A percentile compares a stretch with the other conserved stretches of the same genome.
phyloP scores from a whole-genome alignment of 768 basidiomycete species.

The Suillus subalutaceus region DNA sequence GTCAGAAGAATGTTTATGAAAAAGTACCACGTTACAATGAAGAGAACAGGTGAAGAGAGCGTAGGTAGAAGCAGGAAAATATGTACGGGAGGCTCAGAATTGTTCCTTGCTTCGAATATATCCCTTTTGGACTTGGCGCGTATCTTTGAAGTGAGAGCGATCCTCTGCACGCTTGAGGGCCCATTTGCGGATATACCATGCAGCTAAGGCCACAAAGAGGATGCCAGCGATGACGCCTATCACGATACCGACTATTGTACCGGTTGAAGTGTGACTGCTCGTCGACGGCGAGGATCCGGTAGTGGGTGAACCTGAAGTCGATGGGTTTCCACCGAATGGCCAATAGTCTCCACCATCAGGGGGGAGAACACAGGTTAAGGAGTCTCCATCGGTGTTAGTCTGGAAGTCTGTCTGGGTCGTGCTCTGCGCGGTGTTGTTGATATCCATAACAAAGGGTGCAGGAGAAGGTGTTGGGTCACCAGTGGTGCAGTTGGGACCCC shows the following conservation, averaged over 20 bases:
- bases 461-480: conserved; percentile 53
- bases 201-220: conserved; percentile 38
- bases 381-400: conserved; percentile 53
- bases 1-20: background rate
- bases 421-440: conserved; percentile 40
- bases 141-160: conserved; percentile 24
- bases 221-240: conserved; percentile 55
- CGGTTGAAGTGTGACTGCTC: conserved; percentile 32
- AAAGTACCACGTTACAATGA: background rate
- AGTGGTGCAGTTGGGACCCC: conserved; percentile 64
- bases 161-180: conserved; percentile 38
- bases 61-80: background rate
- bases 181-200: conserved; percentile 55
- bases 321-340: conserved; percentile 66
- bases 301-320: too few relatives aligned
- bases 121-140: conserved; percentile 19
- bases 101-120: conserved; percentile 20
- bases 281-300: conserved; percentile 15
- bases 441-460: conserved; percentile 61
- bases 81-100: background rate
- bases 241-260: conserved; percentile 48
- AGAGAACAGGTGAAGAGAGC: background rate
- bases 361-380: conserved; percentile 67
- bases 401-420: conserved; percentile 57
- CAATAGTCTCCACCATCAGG: conserved; percentile 71